Evolutionary conservation across 495 filamentous ascomycete species (phyloP).

Genomic region (Hyaloscypha variabilis): DNA sequence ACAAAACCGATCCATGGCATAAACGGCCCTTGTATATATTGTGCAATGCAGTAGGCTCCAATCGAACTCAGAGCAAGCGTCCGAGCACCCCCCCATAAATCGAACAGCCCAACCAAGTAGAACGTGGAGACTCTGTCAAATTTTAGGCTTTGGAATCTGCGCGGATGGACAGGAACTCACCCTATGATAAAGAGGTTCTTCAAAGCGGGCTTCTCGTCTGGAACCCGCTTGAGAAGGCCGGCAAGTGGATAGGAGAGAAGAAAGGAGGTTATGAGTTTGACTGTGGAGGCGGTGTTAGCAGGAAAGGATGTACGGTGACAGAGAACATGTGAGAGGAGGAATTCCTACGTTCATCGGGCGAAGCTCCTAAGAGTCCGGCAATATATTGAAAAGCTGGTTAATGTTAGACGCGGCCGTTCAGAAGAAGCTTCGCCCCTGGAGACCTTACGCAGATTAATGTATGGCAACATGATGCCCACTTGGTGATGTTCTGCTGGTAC

Average conservation of each 20-base stretch:
- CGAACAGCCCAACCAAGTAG: conserved; percentile 93
- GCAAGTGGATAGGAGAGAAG: conserved; percentile 92
- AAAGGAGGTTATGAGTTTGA: conserved; percentile 92
- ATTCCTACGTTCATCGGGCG: conserved; percentile 80
- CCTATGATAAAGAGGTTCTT: conserved; percentile 89
- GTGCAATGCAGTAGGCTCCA: conserved; percentile 81
- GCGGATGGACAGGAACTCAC: conserved; percentile 41
- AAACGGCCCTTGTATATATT: conserved; percentile 83
- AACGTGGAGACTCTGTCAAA: conserved; percentile 69
- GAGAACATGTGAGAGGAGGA: neutral
- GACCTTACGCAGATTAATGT: conserved; percentile 75
- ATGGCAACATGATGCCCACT: conserved; percentile 71
- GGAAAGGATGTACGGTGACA: neutral
- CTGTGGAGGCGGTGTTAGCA: conserved; percentile 45
- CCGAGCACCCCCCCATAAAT: conserved; percentile 83
- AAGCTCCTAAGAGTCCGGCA: conserved; percentile 68
- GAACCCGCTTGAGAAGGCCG: conserved; percentile 85
- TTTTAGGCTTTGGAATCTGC: conserved; percentile 14
- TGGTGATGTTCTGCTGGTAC: neutral
- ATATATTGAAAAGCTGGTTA: conserved; percentile 73
- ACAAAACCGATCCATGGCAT: conserved; percentile 99
- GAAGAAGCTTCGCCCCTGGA: neutral
- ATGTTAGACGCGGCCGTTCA: conserved; percentile 30
- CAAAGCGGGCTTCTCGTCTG: conserved; percentile 78
- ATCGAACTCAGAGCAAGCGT: conserved; percentile 79